Evolutionary conservation across 306 rosid genomes (phyloP).

Genomic region (Vachellia collinsii): DNA sequence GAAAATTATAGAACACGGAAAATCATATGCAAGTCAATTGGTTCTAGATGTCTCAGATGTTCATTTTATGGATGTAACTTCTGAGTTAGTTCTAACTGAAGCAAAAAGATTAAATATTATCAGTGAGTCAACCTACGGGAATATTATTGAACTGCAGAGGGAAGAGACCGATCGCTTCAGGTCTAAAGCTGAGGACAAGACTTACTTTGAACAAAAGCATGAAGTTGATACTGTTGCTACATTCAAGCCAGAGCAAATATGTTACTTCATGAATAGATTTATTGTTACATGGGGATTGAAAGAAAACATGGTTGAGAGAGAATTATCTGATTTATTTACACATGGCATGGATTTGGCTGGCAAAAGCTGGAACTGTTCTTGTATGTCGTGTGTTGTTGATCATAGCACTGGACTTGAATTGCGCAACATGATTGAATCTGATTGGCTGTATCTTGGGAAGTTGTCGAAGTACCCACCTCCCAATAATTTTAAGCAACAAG

Average conservation of each 20-base stretch:
- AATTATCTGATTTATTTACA: slow-evolving; percentile 38
- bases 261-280: slow-evolving; percentile 87
- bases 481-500: slow-evolving; percentile 35
- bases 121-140: slow-evolving; percentile 62
- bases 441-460: slow-evolving; percentile 85
- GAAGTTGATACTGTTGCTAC: slow-evolving; percentile 42
- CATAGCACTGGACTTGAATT: slow-evolving; percentile 43
- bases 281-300: slow-evolving; percentile 62
- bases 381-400: slow-evolving; percentile 48
- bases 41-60: slow-evolving; percentile 63
- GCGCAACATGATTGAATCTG: slow-evolving; percentile 81
- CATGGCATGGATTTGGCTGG: slow-evolving; percentile 34
- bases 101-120: slow-evolving; percentile 67
- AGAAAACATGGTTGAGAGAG: slow-evolving; percentile 37
- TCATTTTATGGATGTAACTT: slow-evolving; percentile 64
- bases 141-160: slow-evolving; percentile 57
- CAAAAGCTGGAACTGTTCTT: slow-evolving; percentile 31
- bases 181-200: slow-evolving; percentile 46
- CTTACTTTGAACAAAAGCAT: slow-evolving; percentile 44
- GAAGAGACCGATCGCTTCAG: slow-evolving; percentile 74
- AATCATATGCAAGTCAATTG: slow-evolving; percentile 47
- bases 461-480: slow-evolving; percentile 48
- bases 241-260: slow-evolving; percentile 54
- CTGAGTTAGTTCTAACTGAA: slow-evolving; percentile 64
- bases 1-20: slow-evolving; percentile 56